Percentiles rank a stretch among this genome's conserved stretches.
Evolutionary conservation across 148 eudicot genomes (phyloP).

Genomic region (Amaranthus palmeri): DNA sequence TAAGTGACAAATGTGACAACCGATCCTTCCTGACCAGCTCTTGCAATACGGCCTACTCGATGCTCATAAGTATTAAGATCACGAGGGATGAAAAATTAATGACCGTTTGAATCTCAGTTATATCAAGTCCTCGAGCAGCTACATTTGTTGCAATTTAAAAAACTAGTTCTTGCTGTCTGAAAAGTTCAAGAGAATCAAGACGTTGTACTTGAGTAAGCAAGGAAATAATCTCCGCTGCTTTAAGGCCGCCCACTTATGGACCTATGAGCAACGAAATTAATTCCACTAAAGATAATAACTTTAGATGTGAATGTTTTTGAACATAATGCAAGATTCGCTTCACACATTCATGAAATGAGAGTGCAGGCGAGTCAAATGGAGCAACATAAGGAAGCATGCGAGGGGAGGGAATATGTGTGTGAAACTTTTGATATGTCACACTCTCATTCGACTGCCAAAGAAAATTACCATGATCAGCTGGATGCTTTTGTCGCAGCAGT

Average conservation of each 20-base stretch:
- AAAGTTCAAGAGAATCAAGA: constrained; percentile 75
- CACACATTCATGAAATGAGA: constrained; percentile 45
- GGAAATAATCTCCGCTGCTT: constrained; percentile 88
- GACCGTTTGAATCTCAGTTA: constrained; percentile 83
- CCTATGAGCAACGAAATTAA: constrained; percentile 86
- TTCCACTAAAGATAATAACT: constrained; percentile 94
- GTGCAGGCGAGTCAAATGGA: constrained; percentile 17
- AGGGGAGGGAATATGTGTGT: constrained; percentile 28
- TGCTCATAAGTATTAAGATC: constrained; percentile 82
- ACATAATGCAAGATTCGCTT: constrained; percentile 85
- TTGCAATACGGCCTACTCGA: constrained; percentile 98
- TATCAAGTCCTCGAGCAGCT: constrained; percentile 93
- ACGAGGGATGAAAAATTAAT: constrained; percentile 82
- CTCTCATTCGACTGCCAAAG: constrained; percentile 23
- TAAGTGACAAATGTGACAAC: constrained; percentile 94
- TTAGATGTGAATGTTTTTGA: constrained; percentile 79
- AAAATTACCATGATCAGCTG: constrained; percentile 14
- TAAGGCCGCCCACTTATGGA: constrained; percentile 80
- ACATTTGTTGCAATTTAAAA: constrained; percentile 90
- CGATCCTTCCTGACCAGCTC: constrained; percentile 90
- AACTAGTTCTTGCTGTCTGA: constrained; percentile 78
- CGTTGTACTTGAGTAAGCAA: constrained; percentile 90
- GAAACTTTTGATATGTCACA: constrained; percentile 30
- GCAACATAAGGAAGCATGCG: constrained; percentile 20
- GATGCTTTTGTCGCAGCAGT: constrained; percentile 26